Percentiles rank a stretch among this genome's conserved stretches.
These are phyloP conservation scores for Mycena belliarum DNA, from an alignment of 768 basidiomycete genomes.

Conservation along the genomic window DNA sequence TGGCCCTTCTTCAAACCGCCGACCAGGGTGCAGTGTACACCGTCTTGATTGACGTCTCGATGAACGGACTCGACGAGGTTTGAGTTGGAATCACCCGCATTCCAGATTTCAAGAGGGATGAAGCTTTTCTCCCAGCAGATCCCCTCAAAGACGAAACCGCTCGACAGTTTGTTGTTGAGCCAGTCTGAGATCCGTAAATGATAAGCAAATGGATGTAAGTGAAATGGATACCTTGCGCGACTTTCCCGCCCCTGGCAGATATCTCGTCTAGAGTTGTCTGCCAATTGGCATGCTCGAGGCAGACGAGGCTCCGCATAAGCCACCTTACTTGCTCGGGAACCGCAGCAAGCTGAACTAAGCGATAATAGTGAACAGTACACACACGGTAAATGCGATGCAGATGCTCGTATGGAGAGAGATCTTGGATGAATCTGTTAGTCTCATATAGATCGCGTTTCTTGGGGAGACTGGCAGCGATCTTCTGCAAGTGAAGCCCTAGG, in stretches of 20 bases:
- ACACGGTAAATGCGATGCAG: not conserved
- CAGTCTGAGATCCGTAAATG: constrained; percentile 24
- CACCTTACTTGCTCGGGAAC: not conserved
- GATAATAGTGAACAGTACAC: not conserved
- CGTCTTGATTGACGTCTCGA: constrained; percentile 29
- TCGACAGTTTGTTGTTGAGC: constrained; percentile 25
- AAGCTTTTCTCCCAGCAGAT: constrained; percentile 33
- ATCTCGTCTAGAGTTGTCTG: not conserved
- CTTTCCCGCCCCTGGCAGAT: not conserved
- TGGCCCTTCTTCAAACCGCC: not conserved
- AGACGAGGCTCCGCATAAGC: not conserved
- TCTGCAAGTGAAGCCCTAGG: not conserved
- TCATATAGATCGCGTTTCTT: not conserved
- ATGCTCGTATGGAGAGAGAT: not conserved
- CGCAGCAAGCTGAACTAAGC: not conserved
- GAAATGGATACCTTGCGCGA: not conserved
- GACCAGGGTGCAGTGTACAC: constrained; percentile 10
- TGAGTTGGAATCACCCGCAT: constrained; percentile 23
- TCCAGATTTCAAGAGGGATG: constrained; percentile 30
- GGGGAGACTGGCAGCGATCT: not conserved
- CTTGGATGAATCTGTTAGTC: not conserved
- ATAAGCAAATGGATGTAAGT: not conserved
- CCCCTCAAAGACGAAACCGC: constrained; percentile 27
- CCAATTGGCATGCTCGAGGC: not conserved
- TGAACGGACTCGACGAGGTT: constrained; percentile 31